These are phyloP conservation scores for Pezicula radicicola DNA, from an alignment of 2,329 filamentous ascomycete genomes.

Conservation along the genomic window DNA sequence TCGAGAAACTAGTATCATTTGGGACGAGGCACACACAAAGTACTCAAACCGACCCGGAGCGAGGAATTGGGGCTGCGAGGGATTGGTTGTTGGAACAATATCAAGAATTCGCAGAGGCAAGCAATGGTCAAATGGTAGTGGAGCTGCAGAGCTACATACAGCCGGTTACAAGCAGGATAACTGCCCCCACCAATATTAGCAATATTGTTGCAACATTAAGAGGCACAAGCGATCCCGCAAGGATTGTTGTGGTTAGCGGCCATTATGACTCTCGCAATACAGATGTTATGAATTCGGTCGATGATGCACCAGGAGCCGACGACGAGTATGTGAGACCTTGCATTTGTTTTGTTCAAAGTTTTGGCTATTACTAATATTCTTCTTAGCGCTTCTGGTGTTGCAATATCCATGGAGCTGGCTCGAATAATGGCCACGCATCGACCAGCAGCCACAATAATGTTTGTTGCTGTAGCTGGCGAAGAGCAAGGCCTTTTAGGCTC, in stretches of 20 bases:
- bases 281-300: constrained; percentile 46
- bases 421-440: constrained; percentile 44
- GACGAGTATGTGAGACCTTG: constrained; percentile 37
- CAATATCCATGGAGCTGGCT: constrained; percentile 52
- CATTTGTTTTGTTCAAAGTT: background rate
- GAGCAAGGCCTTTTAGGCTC: constrained; percentile 54
- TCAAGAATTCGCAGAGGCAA: constrained; percentile 41
- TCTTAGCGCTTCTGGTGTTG: constrained; percentile 44
- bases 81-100: constrained; percentile 54
- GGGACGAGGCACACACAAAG: constrained; percentile 56
- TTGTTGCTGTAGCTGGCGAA: constrained; percentile 55
- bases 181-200: constrained; percentile 48
- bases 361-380: background rate
- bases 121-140: constrained; percentile 48
- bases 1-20: constrained; percentile 51
- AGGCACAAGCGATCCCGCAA: constrained; percentile 43
- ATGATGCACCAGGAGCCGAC: constrained; percentile 53
- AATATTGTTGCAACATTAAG: constrained; percentile 50
- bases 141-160: constrained; percentile 50
- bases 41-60: constrained; percentile 44
- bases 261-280: constrained; percentile 53
- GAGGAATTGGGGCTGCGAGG: constrained; percentile 53
- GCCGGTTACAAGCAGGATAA: constrained; percentile 40
- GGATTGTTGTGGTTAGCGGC: constrained; percentile 50
- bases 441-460: constrained; percentile 51